phyloP scores from a whole-genome alignment of 805 yeast genomes.

The Ogataea minuta region DNA sequence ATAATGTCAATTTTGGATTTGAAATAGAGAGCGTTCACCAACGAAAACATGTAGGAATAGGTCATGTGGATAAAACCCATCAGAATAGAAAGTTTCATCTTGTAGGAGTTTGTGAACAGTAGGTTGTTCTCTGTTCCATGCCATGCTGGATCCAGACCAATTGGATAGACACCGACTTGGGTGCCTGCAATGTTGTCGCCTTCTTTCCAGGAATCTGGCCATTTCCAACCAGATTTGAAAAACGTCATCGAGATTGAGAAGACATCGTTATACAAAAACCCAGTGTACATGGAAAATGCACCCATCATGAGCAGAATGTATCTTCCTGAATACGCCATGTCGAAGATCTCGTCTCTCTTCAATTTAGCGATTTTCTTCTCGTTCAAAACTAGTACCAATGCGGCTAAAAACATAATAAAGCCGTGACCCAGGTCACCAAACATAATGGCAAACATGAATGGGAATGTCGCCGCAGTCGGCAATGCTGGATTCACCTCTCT shows the following conservation, averaged over 20 bases:
- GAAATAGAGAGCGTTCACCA: conserved; percentile 73
- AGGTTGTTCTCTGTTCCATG: conserved; percentile 94
- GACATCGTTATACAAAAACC: conserved; percentile 87
- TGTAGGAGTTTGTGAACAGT: conserved; percentile 89
- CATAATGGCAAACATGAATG: conserved; percentile 98
- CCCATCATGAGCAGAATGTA: conserved; percentile 94
- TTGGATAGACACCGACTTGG: conserved; percentile 64
- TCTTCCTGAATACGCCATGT: conserved; percentile 94
- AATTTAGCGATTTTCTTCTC: conserved; percentile 67
- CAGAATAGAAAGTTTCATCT: conserved; percentile 92
- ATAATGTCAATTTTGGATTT: conserved; percentile 73
- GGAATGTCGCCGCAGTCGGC: conserved; percentile 93
- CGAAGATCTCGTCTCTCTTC: conserved; percentile 89
- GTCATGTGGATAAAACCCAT: conserved; percentile 96
- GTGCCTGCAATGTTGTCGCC: conserved; percentile 72
- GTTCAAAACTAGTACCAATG: conserved; percentile 64
- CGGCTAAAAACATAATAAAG: conserved; percentile 72
- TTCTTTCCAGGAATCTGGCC: conserved; percentile 72
- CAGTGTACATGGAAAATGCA: conserved; percentile 90
- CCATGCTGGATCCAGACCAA: conserved; percentile 95
- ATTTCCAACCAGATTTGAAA: conserved; percentile 88
- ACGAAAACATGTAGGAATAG: conserved; percentile 80
- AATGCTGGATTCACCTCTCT: conserved; percentile 95
- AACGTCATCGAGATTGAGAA: conserved; percentile 89
- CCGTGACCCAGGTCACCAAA: conserved; percentile 99